Base-by-base conservation (phyloP, 2,329 filamentous ascomycete genomes). In the Sarocladium brachiariae region DNA sequence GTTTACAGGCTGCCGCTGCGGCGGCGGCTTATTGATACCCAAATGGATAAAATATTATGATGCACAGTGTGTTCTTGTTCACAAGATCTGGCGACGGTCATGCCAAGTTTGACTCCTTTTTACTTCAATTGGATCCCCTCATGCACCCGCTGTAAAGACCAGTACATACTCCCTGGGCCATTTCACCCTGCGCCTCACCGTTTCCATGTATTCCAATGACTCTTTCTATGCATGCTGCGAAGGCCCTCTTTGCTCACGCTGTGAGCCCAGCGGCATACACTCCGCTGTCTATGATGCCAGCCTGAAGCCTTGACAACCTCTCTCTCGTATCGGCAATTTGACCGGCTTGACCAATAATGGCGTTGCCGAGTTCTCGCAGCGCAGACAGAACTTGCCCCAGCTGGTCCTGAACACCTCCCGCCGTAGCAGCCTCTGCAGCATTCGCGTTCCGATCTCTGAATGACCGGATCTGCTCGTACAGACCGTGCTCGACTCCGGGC, bases 401-500 rank as follows among this genome's bases (percentile, higher is more conserved):
- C 58, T 70, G 66, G 49, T 70, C 67, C 51, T 68, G 64, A 9
- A 69, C 63, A 14, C 55, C 57, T 5, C 54, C 56, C 4, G 33
- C 55, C 59, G 47, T 59, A 31, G 21, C 37, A 21, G 50, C 50
- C 31, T 21, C 45, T 50, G 27, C 53, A 21, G 25, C 52, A 49
- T 7, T 45, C 10, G 37, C 53, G 19, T 49, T 65, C 45, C 63
- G 63, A 50, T 70, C 67, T 6, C 66, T 61, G 14, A 70, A 55
- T 11, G 60, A 57, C 21, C 66, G 60, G 46, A 72, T 70, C 53
- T 70, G 67, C 53, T 72, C 71, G 52, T 73, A 73, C 14, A 73
- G 61, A 0, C 71, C 71, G 49, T 72, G 70, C 58, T 73, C 71
- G 2, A 73, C 71, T 24, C 70, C 69, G 2, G 71, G 71, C 71